These are phyloP conservation scores for Sclerotinia spermophila DNA, from an alignment of 2,329 filamentous ascomycete species.

Conservation along the genomic window DNA sequence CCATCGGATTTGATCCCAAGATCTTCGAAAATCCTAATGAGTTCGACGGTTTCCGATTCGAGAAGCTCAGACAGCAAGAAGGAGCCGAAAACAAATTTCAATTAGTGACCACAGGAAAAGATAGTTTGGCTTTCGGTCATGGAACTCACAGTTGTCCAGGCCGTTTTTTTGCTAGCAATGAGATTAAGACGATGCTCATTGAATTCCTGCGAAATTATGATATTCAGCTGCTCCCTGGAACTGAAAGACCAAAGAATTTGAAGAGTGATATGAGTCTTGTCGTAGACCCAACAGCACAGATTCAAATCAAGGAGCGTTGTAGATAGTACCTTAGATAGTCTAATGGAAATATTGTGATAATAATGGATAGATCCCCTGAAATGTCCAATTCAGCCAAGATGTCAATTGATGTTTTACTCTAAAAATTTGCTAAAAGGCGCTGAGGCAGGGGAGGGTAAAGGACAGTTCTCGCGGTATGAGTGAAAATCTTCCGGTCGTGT, in stretches of 20 bases:
- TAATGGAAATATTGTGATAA: not conserved
- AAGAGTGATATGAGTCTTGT: conserved; percentile 15
- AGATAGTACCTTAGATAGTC: not conserved
- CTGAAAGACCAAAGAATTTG: not conserved
- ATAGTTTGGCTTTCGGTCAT: conserved; percentile 39
- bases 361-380: not conserved
- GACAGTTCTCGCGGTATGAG: not conserved
- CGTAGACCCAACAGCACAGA: conserved; percentile 5
- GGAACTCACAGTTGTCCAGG: conserved; percentile 43
- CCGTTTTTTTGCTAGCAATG: conserved; percentile 39
- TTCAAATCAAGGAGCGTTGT: not conserved
- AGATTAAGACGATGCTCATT: conserved; percentile 37
- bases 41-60: conserved; percentile 24
- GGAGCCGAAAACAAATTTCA: conserved; percentile 25
- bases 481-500: not conserved
- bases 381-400: not conserved
- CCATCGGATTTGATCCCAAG: conserved; percentile 11
- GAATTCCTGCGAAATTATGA: conserved; percentile 37
- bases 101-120: conserved; percentile 36
- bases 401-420: not conserved
- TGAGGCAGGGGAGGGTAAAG: not conserved
- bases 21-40: conserved; percentile 14
- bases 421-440: not conserved
- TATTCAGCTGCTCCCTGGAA: not conserved
- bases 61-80: conserved; percentile 7